These are phyloP conservation scores for Discostella pseudostelligera DNA, from an alignment of 108 stramenopile species.

Conservation along the genomic window DNA sequence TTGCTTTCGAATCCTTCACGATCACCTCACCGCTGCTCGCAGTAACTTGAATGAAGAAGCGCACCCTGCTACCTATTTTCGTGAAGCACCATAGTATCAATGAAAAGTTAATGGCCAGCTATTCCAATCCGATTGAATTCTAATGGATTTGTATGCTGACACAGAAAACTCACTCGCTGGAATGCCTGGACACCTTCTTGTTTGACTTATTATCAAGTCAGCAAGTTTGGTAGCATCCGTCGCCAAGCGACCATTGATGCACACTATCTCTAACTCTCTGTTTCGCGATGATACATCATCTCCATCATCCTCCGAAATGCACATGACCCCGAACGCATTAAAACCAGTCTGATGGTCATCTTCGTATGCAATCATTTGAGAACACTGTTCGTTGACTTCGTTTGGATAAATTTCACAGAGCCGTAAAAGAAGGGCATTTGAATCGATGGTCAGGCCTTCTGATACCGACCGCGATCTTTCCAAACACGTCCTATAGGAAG, in stretches of 20 bases:
- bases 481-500: slow-evolving; percentile 5
- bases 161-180: slow-evolving; percentile 7
- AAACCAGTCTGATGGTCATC: slow-evolving; percentile 2
- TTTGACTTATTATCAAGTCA: slow-evolving; percentile 3
- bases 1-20: slow-evolving; percentile 10
- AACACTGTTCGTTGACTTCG: not conserved
- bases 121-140: too few relatives aligned
- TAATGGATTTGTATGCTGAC: not conserved
- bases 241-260: slow-evolving; percentile 17
- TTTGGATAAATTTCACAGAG: slow-evolving; percentile 13
- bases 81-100: too few relatives aligned
- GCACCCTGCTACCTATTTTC: not conserved
- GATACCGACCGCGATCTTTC: not conserved
- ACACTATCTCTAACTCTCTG: slow-evolving; percentile 19
- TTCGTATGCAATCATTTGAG: slow-evolving; percentile 4
- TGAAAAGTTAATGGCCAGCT: too few relatives aligned
- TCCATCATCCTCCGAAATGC: not conserved
- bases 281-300: slow-evolving; percentile 7
- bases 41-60: slow-evolving; percentile 14
- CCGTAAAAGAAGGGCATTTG: slow-evolving; percentile 14
- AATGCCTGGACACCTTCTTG: not conserved
- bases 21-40: slow-evolving; percentile 11
- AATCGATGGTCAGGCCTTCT: slow-evolving; percentile 6
- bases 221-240: slow-evolving; percentile 17
- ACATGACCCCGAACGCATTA: slow-evolving; percentile 26